Conservation (phyloP, 371 early-diverging fungal species). For the Rhizopus delemar region DNA sequence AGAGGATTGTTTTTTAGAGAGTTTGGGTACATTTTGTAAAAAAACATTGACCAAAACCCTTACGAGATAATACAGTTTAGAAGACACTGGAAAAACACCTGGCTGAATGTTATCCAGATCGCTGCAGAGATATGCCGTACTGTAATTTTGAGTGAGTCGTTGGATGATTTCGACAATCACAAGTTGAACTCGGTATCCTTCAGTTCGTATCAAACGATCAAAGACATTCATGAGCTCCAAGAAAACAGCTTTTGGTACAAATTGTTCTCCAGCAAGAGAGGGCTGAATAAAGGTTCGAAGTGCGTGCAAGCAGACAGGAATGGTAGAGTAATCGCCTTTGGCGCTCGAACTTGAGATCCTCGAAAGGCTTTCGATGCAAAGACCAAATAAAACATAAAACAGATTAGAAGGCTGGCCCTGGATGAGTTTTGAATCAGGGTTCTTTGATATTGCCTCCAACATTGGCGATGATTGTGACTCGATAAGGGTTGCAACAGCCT, state of each 20-base stretch:
- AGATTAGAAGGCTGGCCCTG: constrained; percentile 43
- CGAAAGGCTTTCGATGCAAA: constrained; percentile 67
- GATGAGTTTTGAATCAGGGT: constrained; percentile 35
- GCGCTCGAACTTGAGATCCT: constrained; percentile 44
- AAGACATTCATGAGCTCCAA: constrained; percentile 66
- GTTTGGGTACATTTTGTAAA: constrained; percentile 46
- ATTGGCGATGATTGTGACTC: constrained; percentile 48
- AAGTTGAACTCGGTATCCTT: constrained; percentile 47
- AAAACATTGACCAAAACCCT: constrained; percentile 52
- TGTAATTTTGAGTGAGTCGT: constrained; percentile 46
- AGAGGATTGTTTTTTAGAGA: constrained; percentile 35
- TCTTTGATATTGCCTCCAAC: constrained; percentile 38
- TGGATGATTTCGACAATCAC: constrained; percentile 52
- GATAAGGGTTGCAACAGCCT: constrained; percentile 54
- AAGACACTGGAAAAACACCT: constrained; percentile 46
- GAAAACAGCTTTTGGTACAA: constrained; percentile 57
- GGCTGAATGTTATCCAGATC: constrained; percentile 49
- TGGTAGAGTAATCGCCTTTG: constrained; percentile 32
- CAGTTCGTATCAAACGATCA: constrained; percentile 61
- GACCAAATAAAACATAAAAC: constrained; percentile 63
- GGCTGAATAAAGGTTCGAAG: constrained; percentile 48
- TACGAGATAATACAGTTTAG: constrained; percentile 49
- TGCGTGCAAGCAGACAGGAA: constrained; percentile 43
- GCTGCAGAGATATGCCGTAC: constrained; percentile 38
- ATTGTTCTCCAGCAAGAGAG: constrained; percentile 40